phyloP scores from a whole-genome alignment of 441 rosid species.

The Croton laevigatus region DNA sequence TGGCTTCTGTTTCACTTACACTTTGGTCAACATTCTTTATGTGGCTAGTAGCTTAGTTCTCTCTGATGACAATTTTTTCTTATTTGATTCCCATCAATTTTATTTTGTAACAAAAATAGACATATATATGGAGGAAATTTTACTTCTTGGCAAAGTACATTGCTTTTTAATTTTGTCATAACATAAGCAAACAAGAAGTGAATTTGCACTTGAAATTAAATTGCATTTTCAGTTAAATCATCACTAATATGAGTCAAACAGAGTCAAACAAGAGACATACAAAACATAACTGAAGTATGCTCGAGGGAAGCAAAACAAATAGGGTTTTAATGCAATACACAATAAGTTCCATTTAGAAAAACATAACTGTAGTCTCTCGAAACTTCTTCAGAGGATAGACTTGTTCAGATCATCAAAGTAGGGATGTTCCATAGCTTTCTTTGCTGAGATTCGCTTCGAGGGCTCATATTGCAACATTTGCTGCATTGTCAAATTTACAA shows the following conservation, averaged over 20 bases:
- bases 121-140: too few species aligned
- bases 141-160: too few species aligned
- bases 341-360: background rate
- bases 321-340: constrained; percentile 10
- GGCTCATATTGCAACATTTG: constrained; percentile 94
- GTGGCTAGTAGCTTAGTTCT: constrained; percentile 38
- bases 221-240: background rate
- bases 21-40: constrained; percentile 51
- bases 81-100: too few species aligned
- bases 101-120: background rate
- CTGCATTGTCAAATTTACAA: constrained; percentile 37
- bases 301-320: constrained; percentile 46
- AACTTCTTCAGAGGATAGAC: constrained; percentile 41
- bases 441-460: constrained; percentile 80
- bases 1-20: constrained; percentile 48
- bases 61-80: background rate
- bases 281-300: constrained; percentile 22
- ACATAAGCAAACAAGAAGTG: background rate
- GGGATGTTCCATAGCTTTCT: constrained; percentile 97
- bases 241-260: background rate
- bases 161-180: background rate
- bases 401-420: constrained; percentile 77
- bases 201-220: background rate
- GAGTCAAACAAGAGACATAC: background rate
- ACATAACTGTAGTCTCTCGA: background rate